Base-by-base conservation (phyloP, 2,329 filamentous ascomycete genomes). In the Pseudogymnoascus sp. region DNA sequence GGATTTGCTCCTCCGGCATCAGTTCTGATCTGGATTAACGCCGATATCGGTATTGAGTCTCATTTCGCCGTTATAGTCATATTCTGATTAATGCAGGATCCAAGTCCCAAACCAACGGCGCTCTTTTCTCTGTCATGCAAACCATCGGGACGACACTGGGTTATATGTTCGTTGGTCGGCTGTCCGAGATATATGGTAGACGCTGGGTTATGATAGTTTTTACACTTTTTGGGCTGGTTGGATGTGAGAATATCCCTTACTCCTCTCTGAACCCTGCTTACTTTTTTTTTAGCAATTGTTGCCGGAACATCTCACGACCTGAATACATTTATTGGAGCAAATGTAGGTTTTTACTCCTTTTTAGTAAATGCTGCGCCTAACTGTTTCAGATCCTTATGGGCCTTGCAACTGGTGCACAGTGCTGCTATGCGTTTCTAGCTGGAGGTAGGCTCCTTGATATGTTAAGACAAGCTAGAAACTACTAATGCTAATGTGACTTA, bases 141-240 rank as follows among this genome's bases (percentile, higher is more conserved):
- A 76, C 75, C 1, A 70, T 78, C 63, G 75, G 75, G 11, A 70
- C 69, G n/a, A 73, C 72, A 56, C 71, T 78, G 61, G 75, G 75
- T 18, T 76, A 77, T 64, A 70, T 78, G 63, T 68, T 80, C 10
- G 70, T 77, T 31, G 78, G 78, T 42, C 75, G 78, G 10, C 70
- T 80, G 1, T 76, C 74, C 2, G 76, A 79, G 67, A 72, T 79
- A 25, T 79, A 77, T 60, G 78, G 78, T 14, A 74, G 77, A 31
- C 74, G 76, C 64, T 78, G 75, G 73, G 73, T 77, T 65, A 73
- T 76, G 7, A 70, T 79, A 37, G 69, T 16, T 8, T 40, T 40
- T 16, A 40, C 37, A 40, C 37, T 40, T 16, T 40, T 40, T 40
- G 37, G 37, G 37, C 37, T 40, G 14, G 37, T 40, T 40, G 37